phyloP scores from a whole-genome alignment of 306 rosid genomes.

The Quercus ilex region DNA sequence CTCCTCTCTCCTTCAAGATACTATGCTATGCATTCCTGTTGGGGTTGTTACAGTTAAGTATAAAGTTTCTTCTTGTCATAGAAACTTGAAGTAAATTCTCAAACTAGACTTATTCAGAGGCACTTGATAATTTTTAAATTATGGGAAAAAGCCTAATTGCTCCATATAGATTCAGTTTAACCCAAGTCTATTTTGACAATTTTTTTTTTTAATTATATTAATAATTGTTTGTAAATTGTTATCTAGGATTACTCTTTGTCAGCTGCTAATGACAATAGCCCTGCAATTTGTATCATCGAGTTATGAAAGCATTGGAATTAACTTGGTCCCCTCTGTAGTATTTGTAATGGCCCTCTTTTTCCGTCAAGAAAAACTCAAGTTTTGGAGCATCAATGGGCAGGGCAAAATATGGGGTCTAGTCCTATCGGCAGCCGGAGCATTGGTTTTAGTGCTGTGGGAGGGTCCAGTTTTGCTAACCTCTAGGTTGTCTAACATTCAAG shows the following conservation, averaged over 20 bases:
- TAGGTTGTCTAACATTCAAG: not conserved
- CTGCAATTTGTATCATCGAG: not conserved
- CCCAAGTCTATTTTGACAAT: not conserved
- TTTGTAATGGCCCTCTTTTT: slow-evolving; percentile 4
- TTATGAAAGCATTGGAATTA: slow-evolving; percentile 2
- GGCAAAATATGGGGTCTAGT: not conserved
- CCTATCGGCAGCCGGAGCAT: not conserved
- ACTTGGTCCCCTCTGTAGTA: slow-evolving; percentile 8
- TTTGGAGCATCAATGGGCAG: slow-evolving; percentile 3
- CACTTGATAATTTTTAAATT: not conserved
- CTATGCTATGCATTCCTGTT: slow-evolving; percentile 2
- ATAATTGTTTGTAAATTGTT: not conserved
- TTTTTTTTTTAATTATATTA: not conserved
- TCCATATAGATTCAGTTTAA: too few species aligned
- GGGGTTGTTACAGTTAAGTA: slow-evolving; percentile 1
- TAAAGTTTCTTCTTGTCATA: not conserved
- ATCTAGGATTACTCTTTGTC: slow-evolving; percentile 13
- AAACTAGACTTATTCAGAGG: not conserved
- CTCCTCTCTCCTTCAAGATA: slow-evolving; percentile 11
- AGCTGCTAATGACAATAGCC: not conserved
- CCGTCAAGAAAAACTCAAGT: slow-evolving; percentile 3
- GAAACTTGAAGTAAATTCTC: not conserved
- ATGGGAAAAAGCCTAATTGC: not conserved
- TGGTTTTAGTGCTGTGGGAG: not conserved
- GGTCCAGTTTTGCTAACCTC: slow-evolving; percentile 1